Conservation (phyloP, 305 asterid species). For the Ilex paraguariensis region DNA sequence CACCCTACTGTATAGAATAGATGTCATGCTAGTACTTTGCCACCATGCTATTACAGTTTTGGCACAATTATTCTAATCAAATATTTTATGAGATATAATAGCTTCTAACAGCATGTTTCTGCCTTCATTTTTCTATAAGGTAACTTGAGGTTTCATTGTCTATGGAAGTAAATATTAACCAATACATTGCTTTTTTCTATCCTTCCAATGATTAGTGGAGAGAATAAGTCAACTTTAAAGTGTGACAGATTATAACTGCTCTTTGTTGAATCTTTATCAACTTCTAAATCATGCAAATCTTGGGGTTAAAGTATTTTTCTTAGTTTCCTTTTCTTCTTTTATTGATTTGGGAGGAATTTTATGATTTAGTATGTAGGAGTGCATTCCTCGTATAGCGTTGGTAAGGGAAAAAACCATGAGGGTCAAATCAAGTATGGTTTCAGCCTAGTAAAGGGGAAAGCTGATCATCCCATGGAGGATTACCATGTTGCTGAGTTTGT, state of each 20-base stretch:
- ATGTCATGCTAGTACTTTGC: no score
- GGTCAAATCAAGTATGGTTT: slow-evolving; percentile 30
- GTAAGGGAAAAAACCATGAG: slow-evolving; percentile 28
- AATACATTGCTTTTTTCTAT: background rate
- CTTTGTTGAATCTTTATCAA: background rate
- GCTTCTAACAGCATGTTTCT: no score
- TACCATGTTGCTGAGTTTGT: slow-evolving; percentile 34
- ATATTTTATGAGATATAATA: no score
- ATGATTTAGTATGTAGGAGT: slow-evolving; percentile 22
- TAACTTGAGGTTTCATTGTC: no score
- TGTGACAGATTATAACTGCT: background rate
- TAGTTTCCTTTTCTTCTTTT: slow-evolving; percentile 1
- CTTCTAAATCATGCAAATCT: background rate
- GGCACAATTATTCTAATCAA: no score
- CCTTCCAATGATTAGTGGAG: no score
- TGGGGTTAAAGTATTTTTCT: background rate
- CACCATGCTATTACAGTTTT: no score
- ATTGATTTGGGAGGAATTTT: no score
- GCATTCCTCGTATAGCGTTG: slow-evolving; percentile 19
- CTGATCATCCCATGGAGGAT: slow-evolving; percentile 41
- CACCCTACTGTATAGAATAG: no score
- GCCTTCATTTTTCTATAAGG: no score
- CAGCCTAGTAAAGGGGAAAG: slow-evolving; percentile 31
- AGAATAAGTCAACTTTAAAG: no score
- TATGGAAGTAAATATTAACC: no score